Evolutionary conservation across 2,329 filamentous ascomycete genomes (phyloP).

Genomic region (Mollisia scopiformis): DNA sequence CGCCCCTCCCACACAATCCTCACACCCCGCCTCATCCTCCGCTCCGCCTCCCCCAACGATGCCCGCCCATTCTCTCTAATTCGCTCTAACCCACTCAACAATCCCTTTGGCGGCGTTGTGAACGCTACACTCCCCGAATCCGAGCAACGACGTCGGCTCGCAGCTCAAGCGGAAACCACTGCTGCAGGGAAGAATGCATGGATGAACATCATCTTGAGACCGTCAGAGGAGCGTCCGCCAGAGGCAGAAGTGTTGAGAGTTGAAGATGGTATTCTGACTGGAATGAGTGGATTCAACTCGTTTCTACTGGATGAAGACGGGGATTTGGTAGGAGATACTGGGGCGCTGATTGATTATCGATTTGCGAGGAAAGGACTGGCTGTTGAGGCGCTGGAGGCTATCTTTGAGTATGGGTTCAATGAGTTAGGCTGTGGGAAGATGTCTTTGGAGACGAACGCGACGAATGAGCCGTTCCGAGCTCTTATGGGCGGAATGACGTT

Average conservation of each 20-base stretch:
- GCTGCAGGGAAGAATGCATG: not conserved
- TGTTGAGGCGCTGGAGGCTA: conserved; percentile 24
- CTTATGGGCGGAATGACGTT: conserved; percentile 14
- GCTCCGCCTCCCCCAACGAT: conserved; percentile 5
- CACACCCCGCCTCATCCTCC: conserved; percentile 20
- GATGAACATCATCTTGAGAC: not conserved
- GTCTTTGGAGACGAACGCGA: conserved; percentile 24
- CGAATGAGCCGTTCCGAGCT: conserved; percentile 9
- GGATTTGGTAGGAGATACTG: conserved; percentile 19
- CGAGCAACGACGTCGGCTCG: not conserved
- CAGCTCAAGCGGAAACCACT: not conserved
- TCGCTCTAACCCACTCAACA: conserved; percentile 18
- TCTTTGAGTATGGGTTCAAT: conserved; percentile 28
- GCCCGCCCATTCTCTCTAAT: conserved; percentile 1
- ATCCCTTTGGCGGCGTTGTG: conserved; percentile 12
- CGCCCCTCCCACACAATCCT: conserved; percentile 6
- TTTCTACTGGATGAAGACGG: not conserved
- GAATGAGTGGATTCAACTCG: conserved; percentile 13
- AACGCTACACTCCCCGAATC: not conserved
- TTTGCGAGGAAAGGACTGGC: conserved; percentile 28
- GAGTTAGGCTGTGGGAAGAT: conserved; percentile 22
- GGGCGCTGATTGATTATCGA: conserved; percentile 27
- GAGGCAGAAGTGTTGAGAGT: not conserved
- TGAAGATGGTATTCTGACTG: conserved; percentile 11
- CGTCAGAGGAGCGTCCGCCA: not conserved